A percentile compares a stretch with the other conserved stretches of the same genome.
phyloP scores from a whole-genome alignment of 2,329 filamentous ascomycete genomes.

The Ophiostoma novo-ulmi region DNA sequence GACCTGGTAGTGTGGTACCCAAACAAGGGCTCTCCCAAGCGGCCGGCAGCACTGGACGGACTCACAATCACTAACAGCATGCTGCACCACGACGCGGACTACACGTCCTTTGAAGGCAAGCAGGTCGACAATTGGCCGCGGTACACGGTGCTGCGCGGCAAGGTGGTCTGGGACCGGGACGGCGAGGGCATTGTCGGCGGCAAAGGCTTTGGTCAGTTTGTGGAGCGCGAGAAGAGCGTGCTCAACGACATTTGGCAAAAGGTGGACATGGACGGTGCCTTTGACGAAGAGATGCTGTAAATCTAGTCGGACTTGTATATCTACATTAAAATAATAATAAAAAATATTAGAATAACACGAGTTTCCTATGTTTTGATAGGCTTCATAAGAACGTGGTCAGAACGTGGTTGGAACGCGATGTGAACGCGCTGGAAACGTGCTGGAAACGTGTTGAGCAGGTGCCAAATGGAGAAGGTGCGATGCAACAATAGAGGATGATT shows the following conservation, averaged over 20 bases:
- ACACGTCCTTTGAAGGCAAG: constrained; percentile 57
- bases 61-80: constrained; percentile 46
- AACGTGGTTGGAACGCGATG: neutral
- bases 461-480: neutral
- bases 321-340: neutral
- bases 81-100: constrained; percentile 58
- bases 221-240: constrained; percentile 38
- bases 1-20: constrained; percentile 57
- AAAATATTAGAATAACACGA: neutral
- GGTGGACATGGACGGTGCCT: constrained; percentile 25
- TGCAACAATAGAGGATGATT: neutral
- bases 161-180: constrained; percentile 54
- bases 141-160: constrained; percentile 54
- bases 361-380: neutral
- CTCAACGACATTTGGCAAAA: constrained; percentile 29
- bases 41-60: constrained; percentile 27
- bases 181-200: constrained; percentile 46
- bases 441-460: neutral
- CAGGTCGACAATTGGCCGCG: constrained; percentile 56
- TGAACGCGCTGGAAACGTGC: neutral
- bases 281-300: constrained; percentile 28
- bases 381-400: neutral
- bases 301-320: neutral
- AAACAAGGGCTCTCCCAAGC: constrained; percentile 15
- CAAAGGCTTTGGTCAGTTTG: constrained; percentile 46